phyloP scores from a whole-genome alignment of 2,329 filamentous ascomycete genomes.

The Blumeriella jaapii region DNA sequence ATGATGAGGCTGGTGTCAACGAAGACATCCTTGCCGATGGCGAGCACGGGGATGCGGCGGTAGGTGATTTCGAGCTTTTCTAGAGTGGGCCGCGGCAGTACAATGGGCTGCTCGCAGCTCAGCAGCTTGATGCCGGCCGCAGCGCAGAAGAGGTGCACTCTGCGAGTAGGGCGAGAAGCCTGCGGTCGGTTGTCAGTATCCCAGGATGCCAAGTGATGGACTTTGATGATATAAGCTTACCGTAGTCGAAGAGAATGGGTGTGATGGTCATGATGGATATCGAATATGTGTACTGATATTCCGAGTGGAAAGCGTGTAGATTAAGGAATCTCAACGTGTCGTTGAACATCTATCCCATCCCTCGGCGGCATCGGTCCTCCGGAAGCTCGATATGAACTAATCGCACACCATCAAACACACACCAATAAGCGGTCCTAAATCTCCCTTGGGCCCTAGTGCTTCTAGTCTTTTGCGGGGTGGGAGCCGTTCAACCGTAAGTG shows the following conservation, averaged over 20 bases:
- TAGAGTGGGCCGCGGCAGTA: constrained; percentile 1
- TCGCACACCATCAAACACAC: too few species aligned
- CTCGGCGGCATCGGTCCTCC: too few species aligned
- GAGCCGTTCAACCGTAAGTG: too few species aligned
- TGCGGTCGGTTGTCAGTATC: neutral
- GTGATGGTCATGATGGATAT: neutral
- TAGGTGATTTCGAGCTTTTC: neutral
- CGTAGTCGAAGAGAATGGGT: constrained; percentile 2
- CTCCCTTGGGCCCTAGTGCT: too few species aligned
- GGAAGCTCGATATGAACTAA: too few species aligned
- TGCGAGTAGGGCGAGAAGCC: constrained; percentile 1
- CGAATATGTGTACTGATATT: neutral
- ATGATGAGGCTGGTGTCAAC: constrained; percentile 1
- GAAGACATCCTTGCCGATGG: constrained; percentile 2
- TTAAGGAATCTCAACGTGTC: too few species aligned
- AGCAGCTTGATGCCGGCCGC: neutral
- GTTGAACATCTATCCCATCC: too few species aligned
- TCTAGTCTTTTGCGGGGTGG: too few species aligned
- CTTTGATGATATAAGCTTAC: neutral
- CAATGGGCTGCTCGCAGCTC: constrained; percentile 2
- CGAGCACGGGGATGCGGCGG: neutral
- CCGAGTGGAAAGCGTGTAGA: neutral
- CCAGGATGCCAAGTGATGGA: neutral
- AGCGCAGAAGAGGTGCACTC: constrained; percentile 1
- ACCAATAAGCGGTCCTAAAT: too few species aligned